Evolutionary conservation across 106 monocot species (phyloP), one percentile per base, ranked within the genome.

Genomic region (Chionographis japonica): DNA sequence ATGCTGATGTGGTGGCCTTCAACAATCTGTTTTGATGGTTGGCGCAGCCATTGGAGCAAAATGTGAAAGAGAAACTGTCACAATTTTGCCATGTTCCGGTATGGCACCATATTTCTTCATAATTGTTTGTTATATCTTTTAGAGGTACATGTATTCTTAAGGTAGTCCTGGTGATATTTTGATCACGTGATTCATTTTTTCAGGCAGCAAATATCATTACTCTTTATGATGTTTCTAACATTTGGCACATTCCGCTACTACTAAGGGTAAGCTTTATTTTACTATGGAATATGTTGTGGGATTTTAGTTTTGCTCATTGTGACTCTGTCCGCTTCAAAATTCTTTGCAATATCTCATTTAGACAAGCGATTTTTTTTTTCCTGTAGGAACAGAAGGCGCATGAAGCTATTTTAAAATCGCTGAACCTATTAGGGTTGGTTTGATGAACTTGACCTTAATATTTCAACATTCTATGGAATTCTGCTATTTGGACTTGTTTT

Each of bases 71-170:
- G 16, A 90, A 90, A 61, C 78, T 90, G 18, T 86, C 90, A 67
- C 83, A 82, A 42, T 87, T 91, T 70, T 87, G 87, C 53, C 84
- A 87, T 75, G 87, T 91, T 41, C 74, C 76, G 70, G 90, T 91
- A 84, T 52, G 16, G 1, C 61, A 13, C 15, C 1, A 27, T 27
- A 27, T 27, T 46, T 46, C 43, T 2, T 46, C 0, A 2, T 6
- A 46, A 6, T 46, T 46, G 46, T 46, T 46, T 46, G 0, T 2
- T 6, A 46, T 46, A 1, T 5, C 9, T 10, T 0, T 27, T 27
- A 27, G 1, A 27, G 0, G 5, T 13, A 18, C 13, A 6, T 18
- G 0, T 46, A 19, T 40, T 68, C 0, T 2, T 55, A 55, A 6
- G 6, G 4, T 38, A 36, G 2, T 67, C 12, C 20, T 8, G 37